Percentiles rank a stretch among this genome's conserved stretches.
Evolutionary conservation across 805 yeast genomes (phyloP).

Genomic region (Kuraishia hungarica): DNA sequence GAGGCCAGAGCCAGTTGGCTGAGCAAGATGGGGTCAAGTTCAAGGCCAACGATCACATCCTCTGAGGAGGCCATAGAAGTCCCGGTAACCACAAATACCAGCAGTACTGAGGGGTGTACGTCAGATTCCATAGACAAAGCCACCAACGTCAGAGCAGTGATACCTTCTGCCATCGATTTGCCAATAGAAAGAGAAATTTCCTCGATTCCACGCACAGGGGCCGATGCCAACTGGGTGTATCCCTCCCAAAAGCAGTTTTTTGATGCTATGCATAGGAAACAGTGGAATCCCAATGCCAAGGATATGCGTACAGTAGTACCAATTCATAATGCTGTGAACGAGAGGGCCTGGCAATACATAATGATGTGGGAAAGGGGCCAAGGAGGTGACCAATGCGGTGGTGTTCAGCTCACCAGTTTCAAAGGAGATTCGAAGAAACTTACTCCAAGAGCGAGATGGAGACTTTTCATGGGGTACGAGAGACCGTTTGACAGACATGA

Average conservation of each 20-base stretch:
- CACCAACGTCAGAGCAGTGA: constrained; percentile 15
- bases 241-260: constrained; percentile 93
- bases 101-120: constrained; percentile 27
- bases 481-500: constrained; percentile 95
- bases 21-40: constrained; percentile 4
- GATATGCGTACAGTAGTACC: constrained; percentile 93
- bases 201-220: constrained; percentile 74
- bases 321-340: constrained; percentile 89
- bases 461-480: constrained; percentile 55
- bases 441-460: constrained; percentile 82
- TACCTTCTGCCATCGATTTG: constrained; percentile 28
- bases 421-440: constrained; percentile 80
- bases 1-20: constrained; percentile 29
- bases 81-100: constrained; percentile 4
- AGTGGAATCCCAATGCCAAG: constrained; percentile 71
- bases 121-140: constrained; percentile 31
- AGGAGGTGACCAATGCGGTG: constrained; percentile 67
- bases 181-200: constrained; percentile 73
- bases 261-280: constrained; percentile 88
- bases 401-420: constrained; percentile 75
- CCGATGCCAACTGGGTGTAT: constrained; percentile 75
- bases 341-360: constrained; percentile 84
- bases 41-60: constrained; percentile 12
- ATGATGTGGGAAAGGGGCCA: constrained; percentile 67
- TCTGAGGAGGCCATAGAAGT: constrained; percentile 35